Base-by-base conservation (phyloP, 805 yeast genomes). In the Saccharomyces paradoxus region DNA sequence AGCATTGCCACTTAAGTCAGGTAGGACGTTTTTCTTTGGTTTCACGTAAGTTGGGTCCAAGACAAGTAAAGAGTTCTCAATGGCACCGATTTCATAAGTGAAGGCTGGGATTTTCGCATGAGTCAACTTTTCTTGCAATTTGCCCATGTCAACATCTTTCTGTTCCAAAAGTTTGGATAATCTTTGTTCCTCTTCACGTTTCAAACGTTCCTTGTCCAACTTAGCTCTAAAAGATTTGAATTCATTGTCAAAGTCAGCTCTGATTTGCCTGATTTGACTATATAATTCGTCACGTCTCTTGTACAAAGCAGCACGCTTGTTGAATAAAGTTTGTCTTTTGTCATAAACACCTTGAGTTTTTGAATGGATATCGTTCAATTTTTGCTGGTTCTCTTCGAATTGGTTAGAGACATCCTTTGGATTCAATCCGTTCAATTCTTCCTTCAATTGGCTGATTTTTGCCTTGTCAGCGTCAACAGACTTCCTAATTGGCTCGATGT, bases 81-180 rank as follows among this genome's bases (percentile, higher is more conserved):
- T 87, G 58, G 85, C 76, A 60, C 78, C 78, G 64, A 92, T 85
- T 74, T 94, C 96, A 48, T 74, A 74, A 56, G 85, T 81, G 74
- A 86, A 91, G 28, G 97, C 98, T 29, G 98, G 96, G 28, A 87
- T 81, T 50, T 69, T 68, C 49, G 90, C 90, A 58, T 82, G 87
- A 52, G 82, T 79, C 75, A 87, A 81, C 65, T 81, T 82, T 66
- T 81, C 77, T 63, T 88, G 89, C 54, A 85, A 86, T 63, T 78
- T 82, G 72, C 78, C 78, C 69, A 79, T 75, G 65, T 77, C 77
- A 60, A 74, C 76, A 57, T 76, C 74, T 67, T 78, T 81, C 60
- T 78, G 79, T 61, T 78, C 79, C 46, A 71, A 64, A 59, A 75
- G 65, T 66, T 73, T 75, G 60, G 72, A 65, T 70, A 78, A 68